phyloP scores from a whole-genome alignment of 106 monocot genomes.

The Phalaenopsis equestris region DNA sequence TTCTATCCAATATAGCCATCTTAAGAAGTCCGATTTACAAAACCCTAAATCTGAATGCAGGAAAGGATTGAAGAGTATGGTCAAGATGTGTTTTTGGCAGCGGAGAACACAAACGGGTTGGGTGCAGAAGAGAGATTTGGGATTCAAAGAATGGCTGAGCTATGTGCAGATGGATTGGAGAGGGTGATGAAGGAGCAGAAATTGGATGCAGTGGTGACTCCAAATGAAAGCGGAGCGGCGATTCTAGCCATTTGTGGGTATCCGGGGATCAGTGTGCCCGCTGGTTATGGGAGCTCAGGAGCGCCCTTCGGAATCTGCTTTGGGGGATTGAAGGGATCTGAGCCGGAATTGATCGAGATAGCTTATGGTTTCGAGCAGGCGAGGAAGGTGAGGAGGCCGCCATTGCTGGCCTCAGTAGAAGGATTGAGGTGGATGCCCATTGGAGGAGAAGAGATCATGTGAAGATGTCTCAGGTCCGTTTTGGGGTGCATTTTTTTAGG shows the following conservation, averaged over 20 bases:
- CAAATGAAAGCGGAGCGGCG: background rate
- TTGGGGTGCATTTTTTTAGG: no score
- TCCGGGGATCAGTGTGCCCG: slow-evolving; percentile 66
- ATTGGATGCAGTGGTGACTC: slow-evolving; percentile 59
- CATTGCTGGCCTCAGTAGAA: slow-evolving; percentile 6
- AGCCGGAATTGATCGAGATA: slow-evolving; percentile 65
- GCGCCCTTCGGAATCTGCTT: slow-evolving; percentile 58
- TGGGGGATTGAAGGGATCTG: slow-evolving; percentile 59
- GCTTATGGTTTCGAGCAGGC: slow-evolving; percentile 72
- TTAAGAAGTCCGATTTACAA: background rate
- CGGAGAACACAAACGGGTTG: slow-evolving; percentile 38
- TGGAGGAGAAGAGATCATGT: no score
- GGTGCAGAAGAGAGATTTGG: slow-evolving; percentile 21
- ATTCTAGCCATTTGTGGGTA: slow-evolving; percentile 60
- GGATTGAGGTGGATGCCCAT: background rate
- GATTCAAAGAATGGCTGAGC: slow-evolving; percentile 22
- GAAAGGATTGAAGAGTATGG: slow-evolving; percentile 42
- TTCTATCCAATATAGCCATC: background rate
- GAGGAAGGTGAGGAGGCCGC: slow-evolving; percentile 34
- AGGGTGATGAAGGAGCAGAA: slow-evolving; percentile 41
- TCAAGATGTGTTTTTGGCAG: slow-evolving; percentile 29
- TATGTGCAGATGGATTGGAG: slow-evolving; percentile 44
- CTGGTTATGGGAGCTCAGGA: slow-evolving; percentile 39
- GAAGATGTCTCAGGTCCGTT: no score
- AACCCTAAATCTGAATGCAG: slow-evolving; percentile 16